Base-by-base conservation (phyloP, 192 early-diverging fungal genomes). In the Chytriomyces confervae region DNA sequence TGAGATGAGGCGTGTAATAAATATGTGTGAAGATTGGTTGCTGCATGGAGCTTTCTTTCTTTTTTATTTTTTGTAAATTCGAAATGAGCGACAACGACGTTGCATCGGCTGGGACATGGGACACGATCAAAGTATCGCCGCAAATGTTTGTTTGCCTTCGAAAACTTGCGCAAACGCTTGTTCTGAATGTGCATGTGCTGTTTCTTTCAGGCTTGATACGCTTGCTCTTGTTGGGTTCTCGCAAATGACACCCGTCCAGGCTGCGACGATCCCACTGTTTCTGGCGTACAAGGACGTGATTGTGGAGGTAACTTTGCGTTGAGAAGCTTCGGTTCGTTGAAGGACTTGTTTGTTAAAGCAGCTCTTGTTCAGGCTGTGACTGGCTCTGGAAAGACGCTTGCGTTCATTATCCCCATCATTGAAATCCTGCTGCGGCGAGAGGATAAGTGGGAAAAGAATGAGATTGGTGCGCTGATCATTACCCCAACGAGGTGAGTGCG, bases 321-420 rank as follows among this genome's bases (percentile, higher is more conserved):
- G 0, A n/a, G 23, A 18, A 77, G 43, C 11, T 6, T 16, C 11
- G n/a, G 43, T 45, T 23, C 29, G 8, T 57, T 80, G 50, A 62
- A 45, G 61, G 10, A 6, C 50, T 13, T 69, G 11, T 6, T 18
- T 61, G 66, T 24, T 77, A 29, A 13, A 69, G n/a, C 27, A 49
- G 5, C 64, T 66, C n/a, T 36, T 45, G 7, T 63, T 69, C 76
- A 91, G 87, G 97, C 96, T 7, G 94, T 94, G 8, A 98, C 97
- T 2, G 97, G 97, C 11, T 98, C 97, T 0, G 97, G 97, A 61
- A 98, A 98, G 78, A 98, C 97, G 3, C 86, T 97, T 7, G 84
- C 95, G 6, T 98, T 97, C 84, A 85, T 96, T 3, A 90, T 97
- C 24, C 97, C 97, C 11, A 88, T 96, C 24, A 87, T 99, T 20